Base-by-base conservation (phyloP, 768 basidiomycete species). In the Naganishia vishniacii region DNA sequence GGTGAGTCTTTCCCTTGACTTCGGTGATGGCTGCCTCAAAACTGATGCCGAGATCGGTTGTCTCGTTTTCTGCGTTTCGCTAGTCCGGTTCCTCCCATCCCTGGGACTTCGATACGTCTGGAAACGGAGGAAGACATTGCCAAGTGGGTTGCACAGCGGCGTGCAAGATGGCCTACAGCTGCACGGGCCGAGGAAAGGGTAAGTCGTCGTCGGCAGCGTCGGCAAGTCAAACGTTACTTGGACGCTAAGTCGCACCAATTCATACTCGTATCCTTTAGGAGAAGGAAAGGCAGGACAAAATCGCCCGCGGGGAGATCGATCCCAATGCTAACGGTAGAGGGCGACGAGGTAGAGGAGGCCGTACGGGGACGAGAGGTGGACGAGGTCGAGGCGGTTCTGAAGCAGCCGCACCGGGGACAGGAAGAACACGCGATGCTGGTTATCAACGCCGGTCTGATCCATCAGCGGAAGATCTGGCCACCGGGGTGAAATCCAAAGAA, bases 141-240 rank as follows among this genome's bases (percentile, higher is more conserved):
- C 23, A 84, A 83, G 32, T 98, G 94, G 94, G 83, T 94, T 49
- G 85, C 83, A 15, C 93, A 97, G 71, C 85, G 94, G 44, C 92
- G 85, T 77, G 85, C 84, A 69, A 84, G 88, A 16, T 98, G 88
- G 81, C 94, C 94, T 12, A 88, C 85, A 18, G 73, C 82, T 31
- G 72, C 80, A 49, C 83, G 84, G 26, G 81, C 89, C 1, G 84
- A 83, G 64, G 89, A 94, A 47, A 95, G 93, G 72, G 78, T 79
- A 5, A 41, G 72, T 62, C 11, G 29, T 20, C 16, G 4, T 20
- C 25, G 44, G 11, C 18, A 6, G 7, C 51, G 28, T 44, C 40
- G 1, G n/a, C n/a, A n/a, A n/a, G n/a, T n/a, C n/a, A n/a, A n/a
- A n/a, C n/a, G 20, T 15, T 42, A 7, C 23, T n/a, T 25, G 20